Conservation (phyloP, 1,284 basidiomycete species). For the Vanrija humicola region DNA sequence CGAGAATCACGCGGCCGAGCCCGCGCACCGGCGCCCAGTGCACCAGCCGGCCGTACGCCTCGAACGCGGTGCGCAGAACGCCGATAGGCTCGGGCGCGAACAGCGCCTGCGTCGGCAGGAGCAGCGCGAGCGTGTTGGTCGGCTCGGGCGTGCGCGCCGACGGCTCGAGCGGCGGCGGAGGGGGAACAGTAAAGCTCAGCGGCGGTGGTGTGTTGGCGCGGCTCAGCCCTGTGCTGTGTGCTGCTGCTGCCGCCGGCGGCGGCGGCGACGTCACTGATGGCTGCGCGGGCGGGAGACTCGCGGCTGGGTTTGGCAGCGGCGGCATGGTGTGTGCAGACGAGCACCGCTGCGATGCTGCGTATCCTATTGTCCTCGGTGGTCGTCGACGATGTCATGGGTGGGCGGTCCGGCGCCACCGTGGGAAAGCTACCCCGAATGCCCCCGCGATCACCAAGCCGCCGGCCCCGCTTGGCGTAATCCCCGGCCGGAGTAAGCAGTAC, state of each 20-base stretch:
- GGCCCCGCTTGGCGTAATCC: too few species aligned
- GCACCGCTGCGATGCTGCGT: too few species aligned
- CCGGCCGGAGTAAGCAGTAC: neutral
- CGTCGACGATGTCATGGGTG: too few species aligned
- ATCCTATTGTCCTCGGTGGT: too few species aligned
- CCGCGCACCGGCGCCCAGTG: constrained; percentile 81
- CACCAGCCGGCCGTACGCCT: constrained; percentile 67
- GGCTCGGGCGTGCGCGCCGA: constrained; percentile 16
- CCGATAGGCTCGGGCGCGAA: constrained; percentile 64
- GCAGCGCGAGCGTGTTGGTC: constrained; percentile 68
- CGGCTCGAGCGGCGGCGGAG: constrained; percentile 18
- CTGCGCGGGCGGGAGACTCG: neutral
- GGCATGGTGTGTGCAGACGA: neutral
- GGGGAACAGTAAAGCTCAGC: constrained; percentile 3
- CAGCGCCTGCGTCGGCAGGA: constrained; percentile 62
- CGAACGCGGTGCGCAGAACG: constrained; percentile 67
- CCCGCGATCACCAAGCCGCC: too few species aligned
- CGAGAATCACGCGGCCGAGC: constrained; percentile 74
- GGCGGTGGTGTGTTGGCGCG: neutral
- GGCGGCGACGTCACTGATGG: neutral
- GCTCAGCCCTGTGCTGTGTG: neutral
- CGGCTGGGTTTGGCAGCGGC: neutral
- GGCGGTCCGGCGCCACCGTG: too few species aligned
- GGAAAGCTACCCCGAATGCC: too few species aligned
- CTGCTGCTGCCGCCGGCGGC: neutral